Evolutionary conservation across 1,284 basidiomycete species (phyloP), one percentile per base, ranked within the genome.

Genomic region (Leccinum laetum): DNA sequence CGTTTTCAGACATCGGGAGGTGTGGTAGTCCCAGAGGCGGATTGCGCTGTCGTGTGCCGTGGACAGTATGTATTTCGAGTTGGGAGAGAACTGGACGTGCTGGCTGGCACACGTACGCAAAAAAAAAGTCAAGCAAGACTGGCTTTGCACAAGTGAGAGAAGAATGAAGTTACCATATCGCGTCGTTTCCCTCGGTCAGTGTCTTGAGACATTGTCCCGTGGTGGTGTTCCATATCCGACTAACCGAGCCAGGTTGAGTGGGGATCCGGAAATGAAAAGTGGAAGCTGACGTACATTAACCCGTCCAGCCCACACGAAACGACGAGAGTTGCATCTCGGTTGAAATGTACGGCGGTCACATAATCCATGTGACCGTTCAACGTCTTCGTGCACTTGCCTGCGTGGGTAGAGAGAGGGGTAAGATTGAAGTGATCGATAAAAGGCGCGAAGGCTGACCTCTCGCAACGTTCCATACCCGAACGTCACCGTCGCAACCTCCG

Each of bases 141-240:
- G 21, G 64, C 62, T 18, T 4, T 39, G 61, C 16, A 1, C 2
- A 32, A 29, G 60, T 14, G 29, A 60, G 35, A 11, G n/a, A 56
- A 32, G 24, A 41, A 58, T 83, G 37, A 74, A 92, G 84, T 53
- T 75, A 95, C 89, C 96, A 93, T 37, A 97, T 89, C 1, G 93
- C 90, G 68, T 96, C 89, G 64, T 94, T 90, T 16, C 92, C 93
- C 78, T 98, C 96, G 8, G 95, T 93, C 10, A 99, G 84, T 0
- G 98, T 99, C 78, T 98, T 98, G 14, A 99, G 84, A 78, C 98
- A 99, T 74, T 98, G 95, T 0, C 96, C 97, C 6, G 93, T 92
- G 24, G 87, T 86, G 0, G 93, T 92, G 72, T 97, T 95, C 98
- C 98, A 99, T 75, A 98, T 91, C 26, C 96, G 95, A 72, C 96